A percentile compares a stretch with the other conserved stretches of the same genome.
Evolutionary conservation across 2,329 filamentous ascomycete species (phyloP).

Genomic region (Periconia sp.): DNA sequence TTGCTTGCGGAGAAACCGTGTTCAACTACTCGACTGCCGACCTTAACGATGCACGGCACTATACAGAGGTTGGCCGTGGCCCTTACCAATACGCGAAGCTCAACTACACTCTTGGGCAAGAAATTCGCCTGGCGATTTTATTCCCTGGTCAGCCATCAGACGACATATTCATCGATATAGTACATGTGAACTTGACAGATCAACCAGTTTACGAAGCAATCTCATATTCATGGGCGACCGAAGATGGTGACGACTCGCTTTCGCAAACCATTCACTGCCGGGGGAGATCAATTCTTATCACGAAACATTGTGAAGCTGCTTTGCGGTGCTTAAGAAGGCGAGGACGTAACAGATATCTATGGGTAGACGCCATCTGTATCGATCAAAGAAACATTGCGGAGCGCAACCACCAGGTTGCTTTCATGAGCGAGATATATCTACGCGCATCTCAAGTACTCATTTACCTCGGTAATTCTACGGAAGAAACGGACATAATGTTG

Average conservation of each 20-base stretch:
- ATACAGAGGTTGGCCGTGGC: not conserved
- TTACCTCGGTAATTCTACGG: conserved; percentile 11
- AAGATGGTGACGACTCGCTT: conserved; percentile 4
- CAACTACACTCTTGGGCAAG: conserved; percentile 8
- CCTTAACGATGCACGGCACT: not conserved
- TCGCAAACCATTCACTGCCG: conserved; percentile 4
- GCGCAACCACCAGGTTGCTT: conserved; percentile 7
- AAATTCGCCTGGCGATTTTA: conserved; percentile 3
- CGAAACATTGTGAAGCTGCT: conserved; percentile 4
- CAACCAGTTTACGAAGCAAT: conserved; percentile 20
- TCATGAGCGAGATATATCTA: conserved; percentile 10
- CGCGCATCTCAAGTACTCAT: conserved; percentile 5
- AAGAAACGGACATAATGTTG: conserved; percentile 2
- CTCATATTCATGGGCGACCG: conserved; percentile 21
- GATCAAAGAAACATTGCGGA: conserved; percentile 10
- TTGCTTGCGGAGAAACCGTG: conserved; percentile 13
- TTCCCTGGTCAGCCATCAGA: conserved; percentile 3
- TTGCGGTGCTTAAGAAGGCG: not conserved
- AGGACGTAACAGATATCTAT: conserved; percentile 4
- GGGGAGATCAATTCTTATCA: conserved; percentile 1
- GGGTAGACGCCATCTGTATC: conserved; percentile 10
- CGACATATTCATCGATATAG: conserved; percentile 2
- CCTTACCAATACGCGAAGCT: conserved; percentile 10
- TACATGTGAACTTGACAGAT: conserved; percentile 7
- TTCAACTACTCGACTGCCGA: conserved; percentile 1